These are phyloP conservation scores for Kuraishia hungarica DNA, from an alignment of 805 yeast genomes.

Conservation along the genomic window DNA sequence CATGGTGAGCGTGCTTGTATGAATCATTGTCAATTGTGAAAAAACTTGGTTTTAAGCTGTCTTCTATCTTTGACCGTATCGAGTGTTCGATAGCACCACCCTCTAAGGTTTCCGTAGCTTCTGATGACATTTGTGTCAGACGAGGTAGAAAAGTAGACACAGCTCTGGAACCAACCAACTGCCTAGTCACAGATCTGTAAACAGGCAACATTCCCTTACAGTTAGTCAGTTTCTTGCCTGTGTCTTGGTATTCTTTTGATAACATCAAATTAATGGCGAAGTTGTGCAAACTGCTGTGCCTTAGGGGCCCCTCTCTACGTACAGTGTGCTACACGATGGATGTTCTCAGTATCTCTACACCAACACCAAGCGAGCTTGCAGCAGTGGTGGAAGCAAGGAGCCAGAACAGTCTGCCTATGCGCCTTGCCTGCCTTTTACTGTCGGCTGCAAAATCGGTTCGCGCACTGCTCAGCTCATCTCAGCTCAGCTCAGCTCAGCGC, in stretches of 20 bases:
- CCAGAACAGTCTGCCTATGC: too few relatives aligned
- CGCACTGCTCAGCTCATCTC: neutral
- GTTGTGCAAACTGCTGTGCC: too few relatives aligned
- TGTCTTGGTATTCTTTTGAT: too few relatives aligned
- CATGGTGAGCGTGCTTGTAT: constrained; percentile 81
- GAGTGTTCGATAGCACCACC: constrained; percentile 38
- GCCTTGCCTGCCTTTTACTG: too few relatives aligned
- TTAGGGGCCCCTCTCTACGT: too few relatives aligned
- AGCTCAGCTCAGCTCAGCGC: neutral
- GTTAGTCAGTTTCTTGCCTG: neutral
- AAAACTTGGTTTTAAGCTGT: constrained; percentile 32
- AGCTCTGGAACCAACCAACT: neutral
- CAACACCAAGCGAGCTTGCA: too few relatives aligned
- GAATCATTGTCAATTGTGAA: constrained; percentile 71
- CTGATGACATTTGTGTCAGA: neutral
- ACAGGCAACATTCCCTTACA: neutral
- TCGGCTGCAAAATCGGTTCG: too few relatives aligned
- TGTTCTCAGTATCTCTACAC: too few relatives aligned
- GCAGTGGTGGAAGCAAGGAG: too few relatives aligned
- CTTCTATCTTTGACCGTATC: constrained; percentile 34
- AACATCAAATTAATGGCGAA: too few relatives aligned
- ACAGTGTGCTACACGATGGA: too few relatives aligned
- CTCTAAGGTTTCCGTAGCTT: neutral
- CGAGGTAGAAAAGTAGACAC: neutral
- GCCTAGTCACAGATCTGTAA: neutral